Evolutionary conservation across 2,329 filamentous ascomycete genomes (phyloP), one percentile per base, ranked within the genome.

Genomic region (Nigrograna mackinnonii): DNA sequence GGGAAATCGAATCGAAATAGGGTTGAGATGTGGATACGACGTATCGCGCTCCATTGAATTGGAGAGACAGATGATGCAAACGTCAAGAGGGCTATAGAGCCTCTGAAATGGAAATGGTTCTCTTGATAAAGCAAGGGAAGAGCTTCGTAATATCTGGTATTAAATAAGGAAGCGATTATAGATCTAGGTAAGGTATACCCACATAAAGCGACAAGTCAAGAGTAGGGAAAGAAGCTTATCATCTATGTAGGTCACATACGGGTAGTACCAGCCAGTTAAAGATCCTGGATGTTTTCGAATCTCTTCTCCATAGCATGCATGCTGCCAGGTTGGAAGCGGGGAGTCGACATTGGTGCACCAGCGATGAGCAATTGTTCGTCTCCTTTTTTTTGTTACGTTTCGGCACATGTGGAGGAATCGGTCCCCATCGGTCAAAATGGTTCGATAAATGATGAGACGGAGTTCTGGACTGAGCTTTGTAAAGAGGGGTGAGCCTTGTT

Each of bases 321-420:
- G 43, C 21, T 46, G 43, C 43, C 43, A 46, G n/a, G 34, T 46
- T 6, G 43, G 39, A 43, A 38, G 35, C 14, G 39, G 43, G 18
- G 32, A 37, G 21, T 46, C 43, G 16, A 35, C 16, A 32, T 46
- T 35, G 13, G 21, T 39, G 19, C 43, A 43, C 24, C 43, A 30
- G 21, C 24, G 36, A 36, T 46, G 43, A 13, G 39, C 43, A 11
- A 45, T 14, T n/a, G 3, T 22, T 35, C 42, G 28, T 16, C 7
- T 16, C 11, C 31, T 9, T 34, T 16, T 34, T 5, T 20, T 12
- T 11, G 22, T 24, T 22, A 24, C 30, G 34, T 45, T 45, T 18
- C 19, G 12, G 33, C 43, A 45, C 19, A 45, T 45, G 22, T 45
- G 43, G 5, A 41, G 43, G 24, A 41, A 41, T 11, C 38, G 33